Base-by-base conservation (phyloP, 176 grass and related monocot genomes). In the Hordeum marinum region DNA sequence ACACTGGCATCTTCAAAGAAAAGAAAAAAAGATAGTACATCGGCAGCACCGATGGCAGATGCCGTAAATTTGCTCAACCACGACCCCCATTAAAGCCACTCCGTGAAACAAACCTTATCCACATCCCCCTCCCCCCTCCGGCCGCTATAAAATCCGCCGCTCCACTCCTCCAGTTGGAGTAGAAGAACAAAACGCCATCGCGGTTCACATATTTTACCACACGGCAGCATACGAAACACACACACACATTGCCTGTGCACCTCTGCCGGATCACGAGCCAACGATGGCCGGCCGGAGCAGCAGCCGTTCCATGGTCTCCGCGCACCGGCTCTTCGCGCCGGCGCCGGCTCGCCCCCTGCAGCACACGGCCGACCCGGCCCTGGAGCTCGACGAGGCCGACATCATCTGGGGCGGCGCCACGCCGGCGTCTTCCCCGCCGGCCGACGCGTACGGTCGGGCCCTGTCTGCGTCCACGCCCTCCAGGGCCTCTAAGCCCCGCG, bases 231-330 rank as follows among this genome's bases (percentile, higher is more conserved):
- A n/a, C 52, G 52, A 18, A 27, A 25, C 72, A 75, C 59, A 20
- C 37, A 23, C 73, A 10, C 41, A 10, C 72, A 7, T 11, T 15
- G 69, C 68, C 7, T 73, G 68, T 43, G 21, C 24, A 0, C 69
- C 40, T 25, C n/a, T 23, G 69, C 12, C 42, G 71, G 15, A 60
- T 26, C 79, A 23, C 43, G 5, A 21, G 46, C 41, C 41, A 34
- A 34, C 25, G 48, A 98, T 95, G 95, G 91, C 96, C 27, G 91
- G 83, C 36, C 82, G 91, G 75, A 92, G 84, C 87, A 34, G 84
- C 74, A 70, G 88, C 32, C 65, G 84, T 66, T 91, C 75, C 60
- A 80, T 89, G 92, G 68, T 87, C 17, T 65, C 77, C 31, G 70
- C 83, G 62, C 88, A 88, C 55, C 55, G 96, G 36, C 90, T 94